A percentile compares a stretch with the other conserved stretches of the same genome.
phyloP scores from a whole-genome alignment of 768 basidiomycete species.

The Harrya chromipes region DNA sequence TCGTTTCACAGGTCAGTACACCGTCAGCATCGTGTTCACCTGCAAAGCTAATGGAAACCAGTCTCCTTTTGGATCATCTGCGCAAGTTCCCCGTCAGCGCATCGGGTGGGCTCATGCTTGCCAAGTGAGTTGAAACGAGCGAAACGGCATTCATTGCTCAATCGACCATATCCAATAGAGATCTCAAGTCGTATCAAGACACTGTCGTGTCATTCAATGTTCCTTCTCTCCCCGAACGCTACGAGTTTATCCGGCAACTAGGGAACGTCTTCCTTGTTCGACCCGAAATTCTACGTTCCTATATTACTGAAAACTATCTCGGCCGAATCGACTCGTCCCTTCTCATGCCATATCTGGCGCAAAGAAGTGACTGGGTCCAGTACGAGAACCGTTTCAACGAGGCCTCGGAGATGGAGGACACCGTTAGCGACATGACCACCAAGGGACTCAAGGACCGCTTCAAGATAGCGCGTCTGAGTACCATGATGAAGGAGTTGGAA shows the following conservation, averaged over 20 bases:
- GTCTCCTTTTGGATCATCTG: constrained; percentile 89
- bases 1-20: constrained; percentile 79
- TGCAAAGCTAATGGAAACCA: constrained; percentile 30
- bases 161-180: constrained; percentile 46
- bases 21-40: not conserved
- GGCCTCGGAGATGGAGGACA: constrained; percentile 42
- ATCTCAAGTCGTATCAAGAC: constrained; percentile 96
- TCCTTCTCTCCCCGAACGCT: constrained; percentile 85
- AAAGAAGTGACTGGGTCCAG: constrained; percentile 87
- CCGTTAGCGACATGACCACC: constrained; percentile 36
- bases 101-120: constrained; percentile 95
- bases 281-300: constrained; percentile 91
- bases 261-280: constrained; percentile 97
- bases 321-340: constrained; percentile 86
- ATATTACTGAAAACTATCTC: constrained; percentile 92
- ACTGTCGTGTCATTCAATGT: constrained; percentile 78
- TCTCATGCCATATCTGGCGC: constrained; percentile 85
- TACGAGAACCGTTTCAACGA: constrained; percentile 82
- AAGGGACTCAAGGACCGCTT: constrained; percentile 54
- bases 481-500: constrained; percentile 89
- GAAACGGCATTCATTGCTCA: not conserved
- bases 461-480: constrained; percentile 67
- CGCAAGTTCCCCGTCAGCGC: constrained; percentile 97
- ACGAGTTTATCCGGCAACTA: constrained; percentile 96
- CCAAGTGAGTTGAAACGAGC: constrained; percentile 68